Evolutionary conservation across 2,329 filamentous ascomycete genomes (phyloP).

Genomic region (Colletotrichum cereale): DNA sequence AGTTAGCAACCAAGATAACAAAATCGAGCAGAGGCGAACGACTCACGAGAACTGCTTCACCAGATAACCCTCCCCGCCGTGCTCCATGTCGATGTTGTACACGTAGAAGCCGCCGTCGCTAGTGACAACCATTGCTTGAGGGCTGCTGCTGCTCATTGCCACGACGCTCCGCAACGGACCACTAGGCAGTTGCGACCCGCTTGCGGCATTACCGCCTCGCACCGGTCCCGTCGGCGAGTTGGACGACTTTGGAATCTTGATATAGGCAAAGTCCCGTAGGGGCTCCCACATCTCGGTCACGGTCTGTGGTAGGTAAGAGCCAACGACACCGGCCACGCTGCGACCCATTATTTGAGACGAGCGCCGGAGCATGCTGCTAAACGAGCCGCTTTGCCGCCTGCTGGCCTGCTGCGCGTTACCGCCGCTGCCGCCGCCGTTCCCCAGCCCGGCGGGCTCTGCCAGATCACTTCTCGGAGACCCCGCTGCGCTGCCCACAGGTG

Average conservation of each 20-base stretch:
- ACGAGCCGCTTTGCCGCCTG: constrained; percentile 76
- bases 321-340: constrained; percentile 88
- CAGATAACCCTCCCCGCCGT: constrained; percentile 91
- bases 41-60: constrained; percentile 94
- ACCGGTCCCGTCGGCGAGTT: constrained; percentile 45
- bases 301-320: constrained; percentile 91
- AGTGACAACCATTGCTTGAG: constrained; percentile 98
- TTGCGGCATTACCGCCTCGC: constrained; percentile 14
- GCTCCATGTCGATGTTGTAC: constrained; percentile 94
- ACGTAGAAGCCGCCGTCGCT: constrained; percentile 96
- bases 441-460: constrained; percentile 52
- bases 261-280: constrained; percentile 93
- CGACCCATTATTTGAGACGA: constrained; percentile 95
- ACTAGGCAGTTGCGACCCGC: constrained; percentile 44
- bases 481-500: constrained; percentile 55
- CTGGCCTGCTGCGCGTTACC: constrained; percentile 48
- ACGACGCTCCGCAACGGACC: constrained; percentile 88
- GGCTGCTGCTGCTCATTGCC: constrained; percentile 93
- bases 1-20: constrained; percentile 4
- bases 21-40: background rate
- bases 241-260: constrained; percentile 82
- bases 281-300: constrained; percentile 99
- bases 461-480: constrained; percentile 63
- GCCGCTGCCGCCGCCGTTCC: constrained; percentile 44
- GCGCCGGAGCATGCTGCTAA: constrained; percentile 91